phyloP scores from a whole-genome alignment of 164 flowering plant genomes.

The Litsea cubeba region DNA sequence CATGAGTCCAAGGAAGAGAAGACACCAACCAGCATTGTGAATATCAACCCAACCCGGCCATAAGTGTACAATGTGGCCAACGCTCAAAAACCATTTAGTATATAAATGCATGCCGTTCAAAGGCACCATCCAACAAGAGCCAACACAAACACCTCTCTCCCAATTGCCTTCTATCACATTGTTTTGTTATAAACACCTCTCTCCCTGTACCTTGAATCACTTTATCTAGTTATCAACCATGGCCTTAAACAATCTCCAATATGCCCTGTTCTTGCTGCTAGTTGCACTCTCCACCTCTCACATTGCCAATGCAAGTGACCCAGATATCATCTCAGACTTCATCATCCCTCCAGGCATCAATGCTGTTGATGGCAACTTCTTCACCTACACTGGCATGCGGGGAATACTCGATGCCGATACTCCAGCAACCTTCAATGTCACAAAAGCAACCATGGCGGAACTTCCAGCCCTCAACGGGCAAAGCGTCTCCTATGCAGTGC shows the following conservation, averaged over 20 bases:
- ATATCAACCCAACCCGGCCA: background rate
- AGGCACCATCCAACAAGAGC: background rate
- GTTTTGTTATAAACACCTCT: too few species aligned
- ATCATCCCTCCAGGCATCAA: background rate
- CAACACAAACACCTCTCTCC: background rate
- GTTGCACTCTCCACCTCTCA: background rate
- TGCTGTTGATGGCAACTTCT: background rate
- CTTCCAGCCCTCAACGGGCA: background rate
- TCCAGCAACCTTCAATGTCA: background rate
- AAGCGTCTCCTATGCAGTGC: background rate
- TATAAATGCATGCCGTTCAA: background rate
- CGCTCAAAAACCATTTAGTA: background rate
- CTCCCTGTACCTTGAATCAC: background rate
- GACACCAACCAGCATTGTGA: background rate
- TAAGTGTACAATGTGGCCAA: background rate
- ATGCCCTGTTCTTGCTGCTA: background rate
- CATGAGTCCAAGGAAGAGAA: background rate
- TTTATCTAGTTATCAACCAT: background rate
- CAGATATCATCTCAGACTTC: background rate
- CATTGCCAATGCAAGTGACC: background rate
- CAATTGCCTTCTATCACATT: background rate
- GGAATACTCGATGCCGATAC: background rate
- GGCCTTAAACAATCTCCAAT: background rate
- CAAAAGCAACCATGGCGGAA: background rate
- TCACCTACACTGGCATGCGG: constrained; percentile 5